These are phyloP conservation scores for Auricularia cornea DNA, from an alignment of 768 basidiomycete species.

Conservation along the genomic window DNA sequence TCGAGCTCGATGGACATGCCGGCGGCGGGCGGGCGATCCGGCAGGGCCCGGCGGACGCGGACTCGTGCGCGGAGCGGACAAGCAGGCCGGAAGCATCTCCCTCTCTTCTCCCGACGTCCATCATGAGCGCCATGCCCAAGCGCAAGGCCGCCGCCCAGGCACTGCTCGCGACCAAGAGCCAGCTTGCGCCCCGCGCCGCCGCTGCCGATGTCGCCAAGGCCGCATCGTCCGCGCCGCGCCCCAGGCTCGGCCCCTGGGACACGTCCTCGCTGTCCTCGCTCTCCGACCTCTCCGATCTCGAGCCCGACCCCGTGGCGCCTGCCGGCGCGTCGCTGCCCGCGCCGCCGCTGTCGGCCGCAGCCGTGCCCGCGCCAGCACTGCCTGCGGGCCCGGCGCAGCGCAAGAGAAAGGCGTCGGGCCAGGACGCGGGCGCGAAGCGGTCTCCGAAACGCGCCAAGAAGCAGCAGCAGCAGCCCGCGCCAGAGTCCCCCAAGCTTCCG, in stretches of 20 bases:
- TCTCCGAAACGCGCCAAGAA: background rate
- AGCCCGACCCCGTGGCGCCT: background rate
- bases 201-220: background rate
- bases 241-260: background rate
- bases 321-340: background rate
- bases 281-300: background rate
- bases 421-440: background rate
- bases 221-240: background rate
- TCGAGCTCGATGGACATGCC: constrained; percentile 92
- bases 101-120: background rate
- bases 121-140: background rate
- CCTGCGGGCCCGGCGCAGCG: background rate
- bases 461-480: background rate
- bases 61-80: background rate
- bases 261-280: background rate
- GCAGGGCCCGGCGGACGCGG: background rate
- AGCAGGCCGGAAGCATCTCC: background rate
- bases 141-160: background rate
- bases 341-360: no score
- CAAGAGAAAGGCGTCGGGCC: background rate
- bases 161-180: background rate
- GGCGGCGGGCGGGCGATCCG: background rate
- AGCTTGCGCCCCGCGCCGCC: background rate
- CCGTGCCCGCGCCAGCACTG: background rate
- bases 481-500: background rate